A percentile compares a stretch with the other conserved stretches of the same genome.
Evolutionary conservation across 441 rosid species (phyloP).

Genomic region (Aleurites moluccanus): DNA sequence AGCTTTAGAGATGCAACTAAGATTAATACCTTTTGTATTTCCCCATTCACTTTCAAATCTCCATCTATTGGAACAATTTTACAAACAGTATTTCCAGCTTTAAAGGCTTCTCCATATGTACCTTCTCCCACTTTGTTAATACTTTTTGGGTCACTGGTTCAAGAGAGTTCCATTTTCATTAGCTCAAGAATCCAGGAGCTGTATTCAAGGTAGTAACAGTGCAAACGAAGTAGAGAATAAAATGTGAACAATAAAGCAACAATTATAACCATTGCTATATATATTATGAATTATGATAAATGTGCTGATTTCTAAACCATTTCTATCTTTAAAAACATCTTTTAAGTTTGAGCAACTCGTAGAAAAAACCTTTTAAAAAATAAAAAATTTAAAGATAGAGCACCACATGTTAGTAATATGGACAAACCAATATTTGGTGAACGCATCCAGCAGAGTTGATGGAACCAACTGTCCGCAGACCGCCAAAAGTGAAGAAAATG

Average conservation of each 20-base stretch:
- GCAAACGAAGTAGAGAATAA: conserved; percentile 15
- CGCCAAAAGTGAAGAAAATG: conserved; percentile 65
- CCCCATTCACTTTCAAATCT: conserved; percentile 82
- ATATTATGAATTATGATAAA: not conserved
- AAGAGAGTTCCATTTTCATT: conserved; percentile 26
- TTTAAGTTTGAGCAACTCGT: not conserved
- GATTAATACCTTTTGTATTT: conserved; percentile 76
- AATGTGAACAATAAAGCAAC: conserved; percentile 20
- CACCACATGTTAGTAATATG: not conserved
- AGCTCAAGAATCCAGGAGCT: conserved; percentile 21
- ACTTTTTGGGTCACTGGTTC: conserved; percentile 60
- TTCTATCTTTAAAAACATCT: not conserved
- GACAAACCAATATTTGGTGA: conserved; percentile 80
- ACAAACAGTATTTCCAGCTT: conserved; percentile 77
- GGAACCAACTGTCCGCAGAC: conserved; percentile 70
- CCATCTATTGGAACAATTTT: conserved; percentile 98
- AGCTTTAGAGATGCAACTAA: not conserved
- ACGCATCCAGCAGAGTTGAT: conserved; percentile 53
- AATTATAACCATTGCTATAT: not conserved
- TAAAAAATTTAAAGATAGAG: not conserved
- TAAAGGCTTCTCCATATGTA: conserved; percentile 93
- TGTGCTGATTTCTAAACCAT: not conserved
- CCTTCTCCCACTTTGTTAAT: conserved; percentile 95
- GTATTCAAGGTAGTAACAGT: conserved; percentile 13
- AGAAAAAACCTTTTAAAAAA: conserved; percentile 6